Evolutionary conservation across 1,284 basidiomycete genomes (phyloP).

Genomic region (Irpex lacteus): DNA sequence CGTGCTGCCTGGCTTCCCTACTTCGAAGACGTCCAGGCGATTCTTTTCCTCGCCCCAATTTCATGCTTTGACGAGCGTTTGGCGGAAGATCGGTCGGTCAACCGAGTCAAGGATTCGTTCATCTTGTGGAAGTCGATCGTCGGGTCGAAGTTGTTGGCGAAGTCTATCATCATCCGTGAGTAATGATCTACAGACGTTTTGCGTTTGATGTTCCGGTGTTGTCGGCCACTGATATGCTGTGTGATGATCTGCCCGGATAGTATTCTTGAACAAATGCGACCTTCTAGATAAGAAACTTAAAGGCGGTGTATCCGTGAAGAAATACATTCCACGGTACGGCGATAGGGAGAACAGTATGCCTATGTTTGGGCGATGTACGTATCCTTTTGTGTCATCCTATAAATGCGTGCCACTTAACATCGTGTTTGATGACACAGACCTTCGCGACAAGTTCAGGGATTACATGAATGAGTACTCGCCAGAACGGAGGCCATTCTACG

Average conservation of each 20-base stretch:
- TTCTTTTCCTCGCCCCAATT: conserved; percentile 71
- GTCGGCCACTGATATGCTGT: neutral
- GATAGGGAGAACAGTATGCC: conserved; percentile 56
- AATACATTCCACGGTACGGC: conserved; percentile 51
- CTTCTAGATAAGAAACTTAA: conserved; percentile 39
- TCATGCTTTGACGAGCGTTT: conserved; percentile 64
- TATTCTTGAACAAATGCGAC: conserved; percentile 70
- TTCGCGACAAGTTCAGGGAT: conserved; percentile 63
- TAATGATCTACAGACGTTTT: neutral
- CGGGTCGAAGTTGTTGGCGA: conserved; percentile 51
- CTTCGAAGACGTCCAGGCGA: conserved; percentile 69
- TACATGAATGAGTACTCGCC: conserved; percentile 48
- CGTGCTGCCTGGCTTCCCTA: conserved; percentile 47
- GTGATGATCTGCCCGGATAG: conserved; percentile 12
- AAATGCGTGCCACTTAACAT: neutral
- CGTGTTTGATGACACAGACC: conserved; percentile 39
- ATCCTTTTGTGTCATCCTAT: neutral
- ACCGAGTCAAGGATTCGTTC: conserved; percentile 66
- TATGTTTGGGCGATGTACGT: conserved; percentile 60
- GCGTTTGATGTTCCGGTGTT: neutral
- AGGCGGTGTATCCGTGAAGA: conserved; percentile 29
- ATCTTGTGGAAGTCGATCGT: conserved; percentile 60
- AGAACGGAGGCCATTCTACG: conserved; percentile 47
- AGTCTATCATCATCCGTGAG: conserved; percentile 48
- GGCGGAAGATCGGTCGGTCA: conserved; percentile 54